These are phyloP conservation scores for Auricularia auricula-judae DNA, from an alignment of 768 basidiomycete species.

Conservation along the genomic window DNA sequence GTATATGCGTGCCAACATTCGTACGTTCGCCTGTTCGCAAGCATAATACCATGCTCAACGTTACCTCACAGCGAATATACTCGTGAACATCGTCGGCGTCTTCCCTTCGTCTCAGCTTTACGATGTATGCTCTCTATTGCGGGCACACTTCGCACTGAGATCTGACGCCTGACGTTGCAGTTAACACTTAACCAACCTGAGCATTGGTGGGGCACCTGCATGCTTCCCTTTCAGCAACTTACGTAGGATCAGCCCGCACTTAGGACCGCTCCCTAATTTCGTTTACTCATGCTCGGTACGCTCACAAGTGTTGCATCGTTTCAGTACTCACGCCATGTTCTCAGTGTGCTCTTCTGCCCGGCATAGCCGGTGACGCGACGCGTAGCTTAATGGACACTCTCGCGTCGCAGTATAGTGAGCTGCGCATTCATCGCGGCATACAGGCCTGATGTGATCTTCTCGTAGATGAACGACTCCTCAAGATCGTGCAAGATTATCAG, in stretches of 20 bases:
- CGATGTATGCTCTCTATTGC: not conserved
- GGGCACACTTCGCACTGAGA: not conserved
- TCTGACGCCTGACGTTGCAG: not conserved
- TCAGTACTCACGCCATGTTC: not conserved
- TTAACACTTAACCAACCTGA: conserved; percentile 4
- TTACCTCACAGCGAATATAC: not conserved
- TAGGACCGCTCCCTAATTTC: not conserved
- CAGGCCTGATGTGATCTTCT: not conserved
- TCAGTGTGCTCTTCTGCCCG: conserved; percentile 9
- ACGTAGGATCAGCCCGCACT: not conserved
- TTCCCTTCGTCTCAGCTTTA: conserved; percentile 4
- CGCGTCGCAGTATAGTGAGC: conserved; percentile 2
- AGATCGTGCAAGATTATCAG: conserved; percentile 10
- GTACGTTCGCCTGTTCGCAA: conserved; percentile 1
- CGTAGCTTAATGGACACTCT: conserved; percentile 8
- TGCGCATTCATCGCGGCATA: not conserved
- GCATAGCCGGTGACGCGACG: conserved; percentile 5
- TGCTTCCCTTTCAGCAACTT: not conserved
- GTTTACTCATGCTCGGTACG: conserved; percentile 8
- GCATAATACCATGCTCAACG: not conserved
- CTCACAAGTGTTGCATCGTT: not conserved
- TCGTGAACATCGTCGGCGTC: conserved; percentile 5
- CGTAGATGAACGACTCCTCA: conserved; percentile 5
- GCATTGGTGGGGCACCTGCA: not conserved
- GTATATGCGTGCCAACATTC: conserved; percentile 1